Conservation (phyloP, 2,329 filamentous ascomycete species). For the Phyllosticta citribraziliensis region DNA sequence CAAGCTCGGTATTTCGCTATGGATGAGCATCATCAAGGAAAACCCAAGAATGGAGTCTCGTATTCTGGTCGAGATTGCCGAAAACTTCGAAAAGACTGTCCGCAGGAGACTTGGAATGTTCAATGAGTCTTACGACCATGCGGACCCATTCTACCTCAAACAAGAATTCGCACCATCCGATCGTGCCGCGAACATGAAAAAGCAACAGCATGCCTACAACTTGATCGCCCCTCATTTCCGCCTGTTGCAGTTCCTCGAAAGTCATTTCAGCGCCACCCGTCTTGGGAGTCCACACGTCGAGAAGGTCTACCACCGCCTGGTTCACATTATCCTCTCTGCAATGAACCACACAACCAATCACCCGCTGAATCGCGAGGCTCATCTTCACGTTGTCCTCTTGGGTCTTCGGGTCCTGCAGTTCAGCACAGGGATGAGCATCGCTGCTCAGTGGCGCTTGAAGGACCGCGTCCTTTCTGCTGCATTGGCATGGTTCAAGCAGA, state of each 20-base stretch:
- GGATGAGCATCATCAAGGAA: conserved; percentile 95
- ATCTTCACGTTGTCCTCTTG: conserved; percentile 79
- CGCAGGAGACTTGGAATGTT: conserved; percentile 73
- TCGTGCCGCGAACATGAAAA: conserved; percentile 60
- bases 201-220: conserved; percentile 71
- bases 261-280: conserved; percentile 90
- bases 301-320: conserved; percentile 68
- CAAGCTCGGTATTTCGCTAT: conserved; percentile 88
- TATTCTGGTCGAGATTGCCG: conserved; percentile 74
- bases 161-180: conserved; percentile 92
- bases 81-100: conserved; percentile 83
- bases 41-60: conserved; percentile 81
- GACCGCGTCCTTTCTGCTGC: conserved; percentile 80
- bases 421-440: conserved; percentile 53
- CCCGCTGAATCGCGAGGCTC: conserved; percentile 82
- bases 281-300: conserved; percentile 75
- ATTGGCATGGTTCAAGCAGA: conserved; percentile 68
- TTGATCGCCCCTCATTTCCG: conserved; percentile 78
- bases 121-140: conserved; percentile 47
- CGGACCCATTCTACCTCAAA: conserved; percentile 79
- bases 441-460: conserved; percentile 72
- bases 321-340: conserved; percentile 68
- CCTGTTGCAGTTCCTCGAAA: conserved; percentile 79
- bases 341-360: conserved; percentile 63
- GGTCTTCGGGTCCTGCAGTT: conserved; percentile 67